A percentile compares a stretch with the other conserved stretches of the same genome.
Evolutionary conservation across 202 grass and related monocot genomes (phyloP).

Genomic region (Elaeis oleifera): DNA sequence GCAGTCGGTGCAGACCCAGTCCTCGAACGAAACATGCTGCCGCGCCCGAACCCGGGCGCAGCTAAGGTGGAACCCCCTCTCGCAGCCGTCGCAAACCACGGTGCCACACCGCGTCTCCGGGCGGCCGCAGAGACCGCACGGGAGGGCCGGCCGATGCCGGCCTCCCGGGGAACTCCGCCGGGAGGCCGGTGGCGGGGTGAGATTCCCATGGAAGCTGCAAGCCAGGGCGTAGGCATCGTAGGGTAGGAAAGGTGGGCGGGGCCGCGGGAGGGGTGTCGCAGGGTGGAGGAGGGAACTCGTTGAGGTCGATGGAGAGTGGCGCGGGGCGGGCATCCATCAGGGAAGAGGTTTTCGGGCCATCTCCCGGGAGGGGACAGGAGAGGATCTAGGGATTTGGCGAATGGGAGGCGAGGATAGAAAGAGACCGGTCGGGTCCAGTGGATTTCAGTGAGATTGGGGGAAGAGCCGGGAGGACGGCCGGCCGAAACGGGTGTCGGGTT

Average conservation of each 20-base stretch:
- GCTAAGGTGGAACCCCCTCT: slow-evolving; percentile 64
- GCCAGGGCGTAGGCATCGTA: slow-evolving; percentile 43
- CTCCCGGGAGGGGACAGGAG: neutral
- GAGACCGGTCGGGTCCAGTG: no score
- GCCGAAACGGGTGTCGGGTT: no score
- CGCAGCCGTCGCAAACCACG: slow-evolving; percentile 81
- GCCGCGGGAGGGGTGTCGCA: slow-evolving; percentile 19
- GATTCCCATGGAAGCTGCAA: slow-evolving; percentile 21
- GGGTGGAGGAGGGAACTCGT: slow-evolving; percentile 56
- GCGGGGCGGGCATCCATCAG: slow-evolving; percentile 31
- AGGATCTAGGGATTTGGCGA: no score
- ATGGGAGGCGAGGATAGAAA: no score
- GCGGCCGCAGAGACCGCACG: slow-evolving; percentile 44
- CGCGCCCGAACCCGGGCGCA: slow-evolving; percentile 49
- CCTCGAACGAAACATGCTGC: slow-evolving; percentile 41
- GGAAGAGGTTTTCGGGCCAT: neutral
- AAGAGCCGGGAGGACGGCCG: no score
- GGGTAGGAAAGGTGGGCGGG: slow-evolving; percentile 12
- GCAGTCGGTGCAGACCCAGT: slow-evolving; percentile 82
- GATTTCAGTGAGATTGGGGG: no score
- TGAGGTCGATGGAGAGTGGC: slow-evolving; percentile 82
- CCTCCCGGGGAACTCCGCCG: slow-evolving; percentile 60
- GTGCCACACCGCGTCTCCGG: slow-evolving; percentile 41
- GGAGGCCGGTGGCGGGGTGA: slow-evolving; percentile 7
- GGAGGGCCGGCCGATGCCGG: slow-evolving; percentile 36